Evolutionary conservation across 345 rosid species (phyloP).

Genomic region (Eutrema japonicum): DNA sequence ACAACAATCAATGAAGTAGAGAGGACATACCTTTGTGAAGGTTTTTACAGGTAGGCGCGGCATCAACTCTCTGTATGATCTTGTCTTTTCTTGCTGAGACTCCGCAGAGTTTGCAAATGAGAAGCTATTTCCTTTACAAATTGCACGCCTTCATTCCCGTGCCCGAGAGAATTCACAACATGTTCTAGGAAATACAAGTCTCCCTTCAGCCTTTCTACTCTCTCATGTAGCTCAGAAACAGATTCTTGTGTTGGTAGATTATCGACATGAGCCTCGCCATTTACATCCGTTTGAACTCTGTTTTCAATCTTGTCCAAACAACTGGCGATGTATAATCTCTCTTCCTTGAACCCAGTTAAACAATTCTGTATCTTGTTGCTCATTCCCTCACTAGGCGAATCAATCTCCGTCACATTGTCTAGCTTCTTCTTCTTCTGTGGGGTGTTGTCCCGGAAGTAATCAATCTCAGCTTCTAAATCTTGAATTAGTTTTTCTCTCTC

Average conservation of each 20-base stretch:
- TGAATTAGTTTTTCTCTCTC: slow-evolving; percentile 85
- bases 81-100: slow-evolving; percentile 41
- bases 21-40: slow-evolving; percentile 45
- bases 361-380: slow-evolving; percentile 41
- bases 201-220: slow-evolving; percentile 56
- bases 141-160: slow-evolving; percentile 51
- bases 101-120: slow-evolving; percentile 51
- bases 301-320: slow-evolving; percentile 57
- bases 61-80: slow-evolving; percentile 44
- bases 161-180: slow-evolving; percentile 49
- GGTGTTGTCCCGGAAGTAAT: slow-evolving; percentile 59
- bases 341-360: slow-evolving; percentile 56
- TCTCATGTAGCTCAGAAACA: slow-evolving; percentile 50
- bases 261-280: slow-evolving; percentile 28
- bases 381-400: slow-evolving; percentile 10
- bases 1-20: not conserved
- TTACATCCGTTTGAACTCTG: slow-evolving; percentile 20
- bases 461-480: slow-evolving; percentile 86
- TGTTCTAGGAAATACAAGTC: slow-evolving; percentile 56
- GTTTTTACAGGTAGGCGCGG: not conserved
- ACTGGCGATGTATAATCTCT: slow-evolving; percentile 48
- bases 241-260: slow-evolving; percentile 33
- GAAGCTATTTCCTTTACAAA: slow-evolving; percentile 59
- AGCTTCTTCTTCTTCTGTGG: slow-evolving; percentile 42
- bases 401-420: slow-evolving; percentile 1